Percentiles rank a stretch among this genome's conserved stretches.
Conservation (phyloP, 2,329 filamentous ascomycete species). For the Fusarium circinatum region DNA sequence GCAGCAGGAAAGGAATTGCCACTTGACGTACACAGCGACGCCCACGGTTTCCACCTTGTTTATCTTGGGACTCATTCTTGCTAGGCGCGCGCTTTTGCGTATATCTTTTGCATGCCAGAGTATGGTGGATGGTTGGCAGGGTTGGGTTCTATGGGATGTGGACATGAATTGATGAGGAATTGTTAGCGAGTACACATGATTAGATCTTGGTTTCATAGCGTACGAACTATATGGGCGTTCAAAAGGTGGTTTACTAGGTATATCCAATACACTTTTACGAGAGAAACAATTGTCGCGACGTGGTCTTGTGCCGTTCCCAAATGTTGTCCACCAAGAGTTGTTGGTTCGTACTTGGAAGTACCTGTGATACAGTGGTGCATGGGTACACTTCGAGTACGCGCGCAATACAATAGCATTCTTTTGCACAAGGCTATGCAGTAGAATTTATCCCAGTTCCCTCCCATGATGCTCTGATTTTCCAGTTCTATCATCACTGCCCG, state of each 20-base stretch:
- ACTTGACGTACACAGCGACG: not conserved
- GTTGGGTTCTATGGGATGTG: not conserved
- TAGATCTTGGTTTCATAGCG: not conserved
- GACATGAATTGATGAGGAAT: conserved; percentile 24
- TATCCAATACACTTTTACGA: conserved; percentile 1
- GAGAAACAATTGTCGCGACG: not conserved
- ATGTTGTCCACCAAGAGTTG: not conserved
- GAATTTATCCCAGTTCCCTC: no score
- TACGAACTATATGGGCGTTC: not conserved
- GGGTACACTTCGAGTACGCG: not conserved
- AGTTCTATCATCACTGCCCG: not conserved
- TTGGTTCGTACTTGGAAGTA: not conserved
- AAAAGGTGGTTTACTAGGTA: not conserved
- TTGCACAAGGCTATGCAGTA: not conserved
- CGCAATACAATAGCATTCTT: not conserved
- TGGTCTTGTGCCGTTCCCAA: not conserved
- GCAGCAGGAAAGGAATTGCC: not conserved
- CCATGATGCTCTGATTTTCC: not conserved
- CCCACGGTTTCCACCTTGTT: not conserved
- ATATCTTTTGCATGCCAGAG: not conserved
- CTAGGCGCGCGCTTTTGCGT: not conserved
- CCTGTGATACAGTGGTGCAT: not conserved
- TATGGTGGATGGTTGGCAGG: no score
- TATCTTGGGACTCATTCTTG: no score
- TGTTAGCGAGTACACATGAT: not conserved